Base-by-base conservation (phyloP, 495 filamentous ascomycete genomes). In the Aspergillus ostianus region DNA sequence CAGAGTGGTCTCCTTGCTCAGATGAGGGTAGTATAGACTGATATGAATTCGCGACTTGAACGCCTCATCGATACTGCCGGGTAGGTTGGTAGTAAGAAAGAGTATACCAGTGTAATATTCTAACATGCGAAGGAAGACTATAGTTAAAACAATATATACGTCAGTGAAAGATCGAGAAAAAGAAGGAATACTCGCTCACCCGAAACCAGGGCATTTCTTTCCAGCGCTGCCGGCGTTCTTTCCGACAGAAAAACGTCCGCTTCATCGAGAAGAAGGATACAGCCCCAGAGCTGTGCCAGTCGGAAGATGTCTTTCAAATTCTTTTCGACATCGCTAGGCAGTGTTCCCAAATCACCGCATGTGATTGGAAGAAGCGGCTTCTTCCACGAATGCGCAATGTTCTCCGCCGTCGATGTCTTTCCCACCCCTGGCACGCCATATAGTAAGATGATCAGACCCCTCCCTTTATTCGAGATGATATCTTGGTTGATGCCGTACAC, bases 351-450 rank as follows among this genome's bases (percentile, higher is more conserved):
- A 36, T 58, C 47, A 5, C 52, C 32, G 12, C 52, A 55, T 7
- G 52, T 55, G 32, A 55, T 55, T 3, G 52, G 30, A 20, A 45
- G 17, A 9, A 55, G 23, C n/a, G 52, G 52, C 17, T 45, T 41
- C 6, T 55, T 55, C 5, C 18, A 45, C 17, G 12, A 10, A 23
- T 8, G 13, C 9, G 56, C 56, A 15, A 50, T 21, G 10, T 29
- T 29, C 32, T 58, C 56, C 29, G 56, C 56, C 3, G 56, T 58
- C 8, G 56, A 44, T 46, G 56, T 58, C 56, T 58, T 58, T 17
- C 56, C 56, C 4, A 58, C 56, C 17, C 56, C 56, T 0, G 56
- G 56, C 4, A 29, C 56, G 2, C 56, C 56, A 29, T 55, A 32
- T 15, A 55, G 52, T 3, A 46, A 18, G 44, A 46, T 51, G 48